These are phyloP conservation scores for Cladosporium colombiae DNA, from an alignment of 2,329 filamentous ascomycete genomes.

Conservation along the genomic window DNA sequence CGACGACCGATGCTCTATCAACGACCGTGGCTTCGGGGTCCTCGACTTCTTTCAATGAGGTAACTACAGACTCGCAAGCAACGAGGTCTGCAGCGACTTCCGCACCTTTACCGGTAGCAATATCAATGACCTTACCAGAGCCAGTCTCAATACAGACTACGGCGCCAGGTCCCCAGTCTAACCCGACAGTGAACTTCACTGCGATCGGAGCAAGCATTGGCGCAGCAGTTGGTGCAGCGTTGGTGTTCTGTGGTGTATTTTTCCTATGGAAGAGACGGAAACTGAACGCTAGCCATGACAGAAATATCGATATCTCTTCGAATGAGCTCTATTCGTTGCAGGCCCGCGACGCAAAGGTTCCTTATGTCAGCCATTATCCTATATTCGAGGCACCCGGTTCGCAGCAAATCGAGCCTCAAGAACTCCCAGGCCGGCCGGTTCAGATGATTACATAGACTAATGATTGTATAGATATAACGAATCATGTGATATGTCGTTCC, in stretches of 20 bases:
- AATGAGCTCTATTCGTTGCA: neutral
- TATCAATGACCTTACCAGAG: conserved; percentile 7
- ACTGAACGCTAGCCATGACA: neutral
- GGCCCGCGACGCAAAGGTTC: neutral
- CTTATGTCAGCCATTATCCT: neutral
- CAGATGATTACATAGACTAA: neutral
- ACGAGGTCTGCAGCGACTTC: neutral
- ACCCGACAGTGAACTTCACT: neutral
- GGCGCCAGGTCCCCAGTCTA: neutral
- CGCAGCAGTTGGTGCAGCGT: neutral
- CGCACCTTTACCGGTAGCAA: conserved; percentile 16
- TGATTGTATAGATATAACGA: neutral
- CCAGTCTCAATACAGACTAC: neutral
- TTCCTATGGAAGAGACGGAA: neutral
- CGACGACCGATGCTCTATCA: neutral
- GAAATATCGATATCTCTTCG: neutral
- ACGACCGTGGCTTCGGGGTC: neutral
- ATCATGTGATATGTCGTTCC: no score
- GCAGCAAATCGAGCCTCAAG: neutral
- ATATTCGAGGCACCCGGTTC: neutral
- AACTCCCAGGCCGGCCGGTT: neutral
- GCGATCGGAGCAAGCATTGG: neutral
- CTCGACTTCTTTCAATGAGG: neutral
- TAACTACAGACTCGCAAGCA: neutral
- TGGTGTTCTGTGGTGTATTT: neutral